These are phyloP conservation scores for Zoysia pacifica DNA, from an alignment of 176 grass and related monocot species.

Conservation along the genomic window DNA sequence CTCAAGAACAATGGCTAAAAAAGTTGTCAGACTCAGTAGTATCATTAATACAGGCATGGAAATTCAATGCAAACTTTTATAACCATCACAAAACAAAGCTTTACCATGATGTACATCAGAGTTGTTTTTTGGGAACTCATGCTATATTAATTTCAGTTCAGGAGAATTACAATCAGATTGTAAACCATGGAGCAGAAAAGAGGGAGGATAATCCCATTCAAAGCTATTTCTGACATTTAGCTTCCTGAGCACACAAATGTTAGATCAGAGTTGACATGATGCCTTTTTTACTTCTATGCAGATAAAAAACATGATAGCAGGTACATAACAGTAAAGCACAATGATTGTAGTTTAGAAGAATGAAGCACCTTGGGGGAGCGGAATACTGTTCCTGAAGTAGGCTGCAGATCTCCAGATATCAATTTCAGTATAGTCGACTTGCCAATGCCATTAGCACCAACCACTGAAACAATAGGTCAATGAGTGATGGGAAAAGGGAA, in stretches of 20 bases:
- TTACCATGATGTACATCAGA: conserved; percentile 2
- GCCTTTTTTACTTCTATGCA: too few relatives aligned
- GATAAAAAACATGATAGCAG: too few relatives aligned
- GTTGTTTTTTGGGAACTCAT: neutral
- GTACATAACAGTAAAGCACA: neutral
- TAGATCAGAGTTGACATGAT: too few relatives aligned
- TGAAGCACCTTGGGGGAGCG: conserved; percentile 80
- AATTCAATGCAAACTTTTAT: neutral
- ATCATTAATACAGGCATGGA: neutral
- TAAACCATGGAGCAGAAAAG: too few relatives aligned
- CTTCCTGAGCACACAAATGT: too few relatives aligned
- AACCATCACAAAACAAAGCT: neutral
- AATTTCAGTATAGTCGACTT: conserved; percentile 98
- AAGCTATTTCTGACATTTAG: too few relatives aligned
- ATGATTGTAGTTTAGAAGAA: conserved; percentile 9
- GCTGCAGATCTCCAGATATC: conserved; percentile 95
- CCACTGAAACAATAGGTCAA: conserved; percentile 66
- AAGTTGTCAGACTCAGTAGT: neutral
- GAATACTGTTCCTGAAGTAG: conserved; percentile 93
- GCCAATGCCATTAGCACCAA: conserved; percentile 96
- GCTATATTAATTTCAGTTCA: too few relatives aligned
- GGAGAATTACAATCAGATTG: too few relatives aligned
- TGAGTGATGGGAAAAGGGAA: conserved; percentile 16
- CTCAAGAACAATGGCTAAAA: neutral
- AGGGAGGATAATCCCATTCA: too few relatives aligned